Conservation (phyloP, 2,329 filamentous ascomycete genomes). For the Zymoseptoria pseudotritici region DNA sequence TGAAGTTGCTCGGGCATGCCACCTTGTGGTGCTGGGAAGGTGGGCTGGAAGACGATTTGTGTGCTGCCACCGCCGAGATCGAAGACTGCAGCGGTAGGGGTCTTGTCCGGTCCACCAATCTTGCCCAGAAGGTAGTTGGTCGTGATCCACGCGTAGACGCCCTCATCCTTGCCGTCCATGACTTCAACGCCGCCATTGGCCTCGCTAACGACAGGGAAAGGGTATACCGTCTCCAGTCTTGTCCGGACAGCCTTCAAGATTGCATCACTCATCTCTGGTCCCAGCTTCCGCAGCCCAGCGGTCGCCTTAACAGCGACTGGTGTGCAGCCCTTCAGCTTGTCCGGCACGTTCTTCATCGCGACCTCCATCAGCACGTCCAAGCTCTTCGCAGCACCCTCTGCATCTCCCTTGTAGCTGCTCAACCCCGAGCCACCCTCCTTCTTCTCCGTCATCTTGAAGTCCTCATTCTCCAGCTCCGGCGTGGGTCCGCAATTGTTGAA, state of each 20-base stretch:
- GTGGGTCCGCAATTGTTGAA: constrained; percentile 98
- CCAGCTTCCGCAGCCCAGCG: constrained; percentile 82
- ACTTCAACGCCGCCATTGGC: constrained; percentile 85
- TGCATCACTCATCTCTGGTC: constrained; percentile 67
- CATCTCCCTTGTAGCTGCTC: constrained; percentile 80
- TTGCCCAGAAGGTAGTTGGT: constrained; percentile 98
- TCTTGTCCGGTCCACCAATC: constrained; percentile 86
- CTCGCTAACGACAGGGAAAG: constrained; percentile 84
- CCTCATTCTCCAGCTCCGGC: constrained; percentile 87
- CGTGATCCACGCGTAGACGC: constrained; percentile 98
- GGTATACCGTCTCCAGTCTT: constrained; percentile 80
- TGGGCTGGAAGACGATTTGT: constrained; percentile 97
- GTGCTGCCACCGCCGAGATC: constrained; percentile 94
- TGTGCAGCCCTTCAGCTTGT: constrained; percentile 82
- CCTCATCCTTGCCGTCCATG: constrained; percentile 96
- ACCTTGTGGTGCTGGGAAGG: constrained; percentile 66
- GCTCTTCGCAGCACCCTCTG: constrained; percentile 80
- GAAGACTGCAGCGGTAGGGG: constrained; percentile 86
- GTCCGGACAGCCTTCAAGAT: constrained; percentile 79
- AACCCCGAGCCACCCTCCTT: constrained; percentile 69
- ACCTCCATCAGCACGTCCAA: constrained; percentile 82
- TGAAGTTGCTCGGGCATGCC: constrained; percentile 80
- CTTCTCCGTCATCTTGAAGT: constrained; percentile 90
- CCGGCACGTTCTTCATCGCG: constrained; percentile 75
- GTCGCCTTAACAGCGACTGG: constrained; percentile 98